These are phyloP conservation scores for Alisma plantagoaquatica DNA, from an alignment of 106 monocot genomes.

Conservation along the genomic window DNA sequence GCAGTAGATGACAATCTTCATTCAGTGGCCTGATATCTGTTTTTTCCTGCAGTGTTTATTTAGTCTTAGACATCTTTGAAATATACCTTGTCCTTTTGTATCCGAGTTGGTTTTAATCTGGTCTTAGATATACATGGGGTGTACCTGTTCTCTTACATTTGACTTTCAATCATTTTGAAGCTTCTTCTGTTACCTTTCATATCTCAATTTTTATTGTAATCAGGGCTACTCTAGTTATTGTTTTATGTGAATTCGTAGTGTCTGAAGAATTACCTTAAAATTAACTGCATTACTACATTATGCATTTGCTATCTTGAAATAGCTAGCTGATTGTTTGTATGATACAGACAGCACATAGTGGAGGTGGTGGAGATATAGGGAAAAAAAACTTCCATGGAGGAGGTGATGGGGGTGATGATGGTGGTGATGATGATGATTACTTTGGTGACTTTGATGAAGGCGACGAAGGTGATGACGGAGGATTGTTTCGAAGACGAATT, in stretches of 20 bases:
- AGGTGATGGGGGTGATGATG: slow-evolving; percentile 97
- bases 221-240: not conserved
- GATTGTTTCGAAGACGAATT: slow-evolving; percentile 73
- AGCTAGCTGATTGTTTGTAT: not conserved
- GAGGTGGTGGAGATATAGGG: slow-evolving; percentile 96
- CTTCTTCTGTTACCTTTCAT: not conserved
- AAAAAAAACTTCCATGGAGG: slow-evolving; percentile 94
- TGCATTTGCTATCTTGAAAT: not conserved
- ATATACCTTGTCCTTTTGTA: no score
- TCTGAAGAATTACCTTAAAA: no score
- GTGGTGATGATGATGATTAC: slow-evolving; percentile 98
- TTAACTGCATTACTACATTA: no score
- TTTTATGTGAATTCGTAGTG: no score
- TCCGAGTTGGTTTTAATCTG: no score
- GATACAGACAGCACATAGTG: slow-evolving; percentile 71
- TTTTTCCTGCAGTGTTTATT: no score
- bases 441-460: slow-evolving; percentile 97
- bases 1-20: no score
- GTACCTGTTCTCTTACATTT: no score
- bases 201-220: not conserved
- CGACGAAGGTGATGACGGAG: slow-evolving; percentile 90
- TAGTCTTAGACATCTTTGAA: no score
- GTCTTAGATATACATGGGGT: no score
- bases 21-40: no score
- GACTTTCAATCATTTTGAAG: not conserved